Percentiles rank a stretch among this genome's conserved stretches.
Conservation (phyloP, 2,329 filamentous ascomycete species). For the Alternaria longipes region DNA sequence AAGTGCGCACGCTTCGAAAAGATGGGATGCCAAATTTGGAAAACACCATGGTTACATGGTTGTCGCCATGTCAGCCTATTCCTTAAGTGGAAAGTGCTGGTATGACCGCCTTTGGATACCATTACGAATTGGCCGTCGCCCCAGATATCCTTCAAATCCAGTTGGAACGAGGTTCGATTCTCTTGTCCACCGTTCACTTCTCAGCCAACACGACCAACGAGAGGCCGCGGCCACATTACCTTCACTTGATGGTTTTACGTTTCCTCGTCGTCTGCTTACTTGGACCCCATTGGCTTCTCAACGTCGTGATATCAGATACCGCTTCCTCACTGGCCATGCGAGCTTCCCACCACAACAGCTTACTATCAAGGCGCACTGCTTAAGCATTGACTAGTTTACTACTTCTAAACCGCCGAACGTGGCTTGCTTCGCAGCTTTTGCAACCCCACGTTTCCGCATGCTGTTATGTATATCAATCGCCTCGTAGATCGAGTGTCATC, state of each 20-base stretch:
- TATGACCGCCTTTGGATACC: background rate
- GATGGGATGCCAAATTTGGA: background rate
- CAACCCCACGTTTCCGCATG: background rate
- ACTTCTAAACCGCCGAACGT: background rate
- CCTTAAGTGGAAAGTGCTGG: conserved; percentile 1
- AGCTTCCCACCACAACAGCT: background rate
- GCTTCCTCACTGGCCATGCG: background rate
- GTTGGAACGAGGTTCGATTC: background rate
- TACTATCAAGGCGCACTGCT: background rate
- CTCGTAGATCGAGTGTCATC: background rate
- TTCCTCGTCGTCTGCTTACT: background rate
- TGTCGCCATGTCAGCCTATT: background rate
- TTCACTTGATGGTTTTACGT: conserved; percentile 1
- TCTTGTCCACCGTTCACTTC: background rate
- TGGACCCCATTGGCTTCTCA: background rate
- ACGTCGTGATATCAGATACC: background rate
- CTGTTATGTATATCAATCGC: conserved; percentile 3
- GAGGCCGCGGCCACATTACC: background rate
- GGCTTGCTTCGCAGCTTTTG: background rate
- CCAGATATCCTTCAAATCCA: background rate
- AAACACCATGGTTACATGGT: background rate
- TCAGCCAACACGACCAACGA: background rate
- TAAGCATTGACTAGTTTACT: background rate
- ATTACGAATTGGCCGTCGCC: background rate
- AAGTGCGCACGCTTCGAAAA: background rate